These are phyloP conservation scores for Bauhinia variegata DNA, from an alignment of 306 rosid genomes.

Conservation along the genomic window DNA sequence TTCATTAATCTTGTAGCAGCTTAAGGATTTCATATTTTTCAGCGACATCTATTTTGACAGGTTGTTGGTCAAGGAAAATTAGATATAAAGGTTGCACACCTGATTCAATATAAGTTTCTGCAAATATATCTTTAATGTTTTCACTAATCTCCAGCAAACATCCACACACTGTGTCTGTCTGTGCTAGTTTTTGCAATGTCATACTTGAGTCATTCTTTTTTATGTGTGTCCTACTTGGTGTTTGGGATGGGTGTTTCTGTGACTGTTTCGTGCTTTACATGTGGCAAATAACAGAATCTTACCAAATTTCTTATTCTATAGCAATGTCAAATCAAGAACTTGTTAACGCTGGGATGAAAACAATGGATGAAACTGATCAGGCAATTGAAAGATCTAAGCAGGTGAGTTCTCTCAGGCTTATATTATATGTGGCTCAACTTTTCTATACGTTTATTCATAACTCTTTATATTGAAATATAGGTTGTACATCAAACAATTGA, in stretches of 20 bases:
- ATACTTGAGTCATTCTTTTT: slow-evolving; percentile 25
- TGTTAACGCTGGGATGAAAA: slow-evolving; percentile 71
- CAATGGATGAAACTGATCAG: slow-evolving; percentile 98
- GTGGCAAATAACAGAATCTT: slow-evolving; percentile 20
- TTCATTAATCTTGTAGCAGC: too few relatives aligned
- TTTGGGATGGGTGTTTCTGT: slow-evolving; percentile 15
- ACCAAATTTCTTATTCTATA: slow-evolving; percentile 47
- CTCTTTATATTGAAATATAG: slow-evolving; percentile 45
- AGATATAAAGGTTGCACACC: background rate
- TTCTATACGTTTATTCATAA: slow-evolving; percentile 37
- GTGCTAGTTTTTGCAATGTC: slow-evolving; percentile 23
- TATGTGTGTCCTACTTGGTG: slow-evolving; percentile 25
- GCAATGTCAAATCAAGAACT: slow-evolving; percentile 99
- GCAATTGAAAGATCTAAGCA: slow-evolving; percentile 86
- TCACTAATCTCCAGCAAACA: slow-evolving; percentile 9
- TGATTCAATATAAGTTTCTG: slow-evolving; percentile 23
- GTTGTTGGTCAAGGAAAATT: background rate
- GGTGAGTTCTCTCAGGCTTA: slow-evolving; percentile 49
- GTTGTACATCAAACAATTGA: slow-evolving; percentile 92
- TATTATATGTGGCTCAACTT: slow-evolving; percentile 16
- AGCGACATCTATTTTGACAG: too few relatives aligned
- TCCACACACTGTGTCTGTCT: slow-evolving; percentile 16
- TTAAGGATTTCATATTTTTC: too few relatives aligned
- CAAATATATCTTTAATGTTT: slow-evolving; percentile 15
- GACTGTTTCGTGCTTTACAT: slow-evolving; percentile 14